Evolutionary conservation across 352 stramenopile genomes (phyloP).

Genomic region (Pythium aphanidermatum): DNA sequence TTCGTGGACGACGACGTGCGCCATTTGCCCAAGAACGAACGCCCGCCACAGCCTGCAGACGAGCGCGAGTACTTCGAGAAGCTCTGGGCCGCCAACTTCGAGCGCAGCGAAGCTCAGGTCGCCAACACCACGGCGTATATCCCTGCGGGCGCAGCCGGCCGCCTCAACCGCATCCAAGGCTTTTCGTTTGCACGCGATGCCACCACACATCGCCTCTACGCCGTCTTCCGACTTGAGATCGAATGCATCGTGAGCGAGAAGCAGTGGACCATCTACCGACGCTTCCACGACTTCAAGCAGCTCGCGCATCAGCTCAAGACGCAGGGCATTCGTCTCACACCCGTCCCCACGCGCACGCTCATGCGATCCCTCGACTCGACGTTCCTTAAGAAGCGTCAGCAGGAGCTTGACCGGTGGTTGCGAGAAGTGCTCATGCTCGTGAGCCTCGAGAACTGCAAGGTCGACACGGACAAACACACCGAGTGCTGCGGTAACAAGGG

Average conservation of each 20-base stretch:
- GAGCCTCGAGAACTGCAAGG: slow-evolving; percentile 72
- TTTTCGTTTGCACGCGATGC: slow-evolving; percentile 69
- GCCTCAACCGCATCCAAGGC: slow-evolving; percentile 75
- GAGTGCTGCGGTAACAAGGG: slow-evolving; percentile 68
- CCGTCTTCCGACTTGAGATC: slow-evolving; percentile 76
- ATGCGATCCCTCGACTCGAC: slow-evolving; percentile 78
- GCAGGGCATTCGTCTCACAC: slow-evolving; percentile 61
- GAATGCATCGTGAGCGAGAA: slow-evolving; percentile 84
- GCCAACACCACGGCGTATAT: slow-evolving; percentile 65
- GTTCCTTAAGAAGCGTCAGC: slow-evolving; percentile 79
- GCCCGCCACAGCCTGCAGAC: slow-evolving; percentile 57
- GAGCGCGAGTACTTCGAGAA: slow-evolving; percentile 80
- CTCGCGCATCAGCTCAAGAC: slow-evolving; percentile 76
- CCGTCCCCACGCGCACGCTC: slow-evolving; percentile 69
- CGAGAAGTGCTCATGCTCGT: slow-evolving; percentile 79
- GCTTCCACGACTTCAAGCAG: slow-evolving; percentile 85
- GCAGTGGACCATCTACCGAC: slow-evolving; percentile 82
- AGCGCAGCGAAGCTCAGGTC: slow-evolving; percentile 66
- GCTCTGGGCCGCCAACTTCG: slow-evolving; percentile 80
- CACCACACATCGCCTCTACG: slow-evolving; percentile 67
- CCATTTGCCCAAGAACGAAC: slow-evolving; percentile 64
- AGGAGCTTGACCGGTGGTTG: slow-evolving; percentile 81
- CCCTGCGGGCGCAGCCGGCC: slow-evolving; percentile 50
- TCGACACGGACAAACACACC: slow-evolving; percentile 46
- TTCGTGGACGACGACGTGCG: slow-evolving; percentile 22